Percentiles rank a stretch among this genome's conserved stretches.
phyloP scores from a whole-genome alignment of 2,329 filamentous ascomycete genomes.

The Didymosphaeria variabile region DNA sequence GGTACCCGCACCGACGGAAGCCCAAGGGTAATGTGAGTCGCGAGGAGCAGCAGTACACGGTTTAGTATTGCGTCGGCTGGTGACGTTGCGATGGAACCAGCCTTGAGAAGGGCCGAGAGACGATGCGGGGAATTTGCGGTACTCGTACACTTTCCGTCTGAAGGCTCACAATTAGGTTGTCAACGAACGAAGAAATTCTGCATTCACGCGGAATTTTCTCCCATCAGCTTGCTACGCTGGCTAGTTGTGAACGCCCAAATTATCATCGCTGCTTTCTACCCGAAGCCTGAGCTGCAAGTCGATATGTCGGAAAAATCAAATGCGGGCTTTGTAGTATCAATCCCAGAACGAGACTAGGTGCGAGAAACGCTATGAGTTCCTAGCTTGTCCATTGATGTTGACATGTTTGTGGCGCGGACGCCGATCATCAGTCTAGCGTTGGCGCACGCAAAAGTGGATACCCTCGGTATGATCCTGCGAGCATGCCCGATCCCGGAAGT shows the following conservation, averaged over 20 bases:
- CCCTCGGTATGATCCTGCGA: constrained; percentile 1
- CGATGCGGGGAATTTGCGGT: background rate
- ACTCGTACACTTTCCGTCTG: background rate
- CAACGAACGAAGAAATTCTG: background rate
- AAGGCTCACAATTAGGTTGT: background rate
- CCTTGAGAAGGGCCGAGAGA: constrained; percentile 6
- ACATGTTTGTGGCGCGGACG: constrained; percentile 8
- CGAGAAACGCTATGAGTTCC: background rate
- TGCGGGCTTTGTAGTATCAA: background rate
- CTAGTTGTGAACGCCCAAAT: too few relatives aligned
- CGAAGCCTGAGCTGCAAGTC: background rate
- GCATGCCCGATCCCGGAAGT: background rate
- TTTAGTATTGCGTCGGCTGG: background rate
- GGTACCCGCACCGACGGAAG: background rate
- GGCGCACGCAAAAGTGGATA: constrained; percentile 7
- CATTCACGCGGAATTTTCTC: background rate
- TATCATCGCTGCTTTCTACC: background rate
- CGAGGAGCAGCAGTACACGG: background rate
- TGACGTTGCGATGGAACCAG: background rate
- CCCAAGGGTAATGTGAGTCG: background rate
- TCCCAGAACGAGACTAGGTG: background rate
- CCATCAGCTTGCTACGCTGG: background rate
- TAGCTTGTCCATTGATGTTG: constrained; percentile 10
- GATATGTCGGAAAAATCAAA: background rate
- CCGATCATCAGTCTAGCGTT: constrained; percentile 6